Percentiles rank a stretch among this genome's conserved stretches.
Conservation (phyloP, 257 asterid species). For the Solanum chiquidenum region DNA sequence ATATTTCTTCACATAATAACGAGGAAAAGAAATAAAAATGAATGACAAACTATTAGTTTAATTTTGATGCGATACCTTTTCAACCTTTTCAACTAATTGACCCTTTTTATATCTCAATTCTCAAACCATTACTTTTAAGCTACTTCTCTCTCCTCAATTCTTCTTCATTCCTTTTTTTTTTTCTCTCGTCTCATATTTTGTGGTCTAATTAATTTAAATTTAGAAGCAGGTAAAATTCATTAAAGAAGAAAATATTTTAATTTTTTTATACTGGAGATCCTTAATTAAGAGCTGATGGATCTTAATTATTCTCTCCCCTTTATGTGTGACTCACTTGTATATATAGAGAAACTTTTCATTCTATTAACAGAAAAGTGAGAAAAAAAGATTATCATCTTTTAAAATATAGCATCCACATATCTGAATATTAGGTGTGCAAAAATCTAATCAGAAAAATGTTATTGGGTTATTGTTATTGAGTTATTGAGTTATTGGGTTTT, state of each 20-base stretch:
- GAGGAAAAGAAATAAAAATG: not conserved
- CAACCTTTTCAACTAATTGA: not conserved
- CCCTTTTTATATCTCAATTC: not conserved
- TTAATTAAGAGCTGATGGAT: rapidly evolving
- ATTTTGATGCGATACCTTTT: not conserved
- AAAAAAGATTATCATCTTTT: not conserved
- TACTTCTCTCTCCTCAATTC: not conserved
- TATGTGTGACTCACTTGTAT: not conserved
- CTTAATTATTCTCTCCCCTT: not conserved
- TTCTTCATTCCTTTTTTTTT: not conserved
- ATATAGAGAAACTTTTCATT: not conserved
- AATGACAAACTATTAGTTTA: not conserved
- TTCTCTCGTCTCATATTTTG: too few species aligned
- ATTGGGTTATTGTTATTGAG: too few species aligned
- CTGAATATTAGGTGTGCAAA: too few species aligned
- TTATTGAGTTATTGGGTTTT: too few species aligned
- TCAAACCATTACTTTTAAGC: not conserved
- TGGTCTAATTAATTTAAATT: not conserved
- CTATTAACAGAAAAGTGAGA: not conserved
- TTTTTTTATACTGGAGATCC: not conserved
- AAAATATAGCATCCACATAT: too few species aligned
- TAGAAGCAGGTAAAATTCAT: not conserved
- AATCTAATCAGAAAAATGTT: too few species aligned
- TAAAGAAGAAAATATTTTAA: not conserved
- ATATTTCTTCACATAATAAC: not conserved